Evolutionary conservation across 208 protist species (phyloP).

Genomic region (Trypanosoma conorhini): DNA sequence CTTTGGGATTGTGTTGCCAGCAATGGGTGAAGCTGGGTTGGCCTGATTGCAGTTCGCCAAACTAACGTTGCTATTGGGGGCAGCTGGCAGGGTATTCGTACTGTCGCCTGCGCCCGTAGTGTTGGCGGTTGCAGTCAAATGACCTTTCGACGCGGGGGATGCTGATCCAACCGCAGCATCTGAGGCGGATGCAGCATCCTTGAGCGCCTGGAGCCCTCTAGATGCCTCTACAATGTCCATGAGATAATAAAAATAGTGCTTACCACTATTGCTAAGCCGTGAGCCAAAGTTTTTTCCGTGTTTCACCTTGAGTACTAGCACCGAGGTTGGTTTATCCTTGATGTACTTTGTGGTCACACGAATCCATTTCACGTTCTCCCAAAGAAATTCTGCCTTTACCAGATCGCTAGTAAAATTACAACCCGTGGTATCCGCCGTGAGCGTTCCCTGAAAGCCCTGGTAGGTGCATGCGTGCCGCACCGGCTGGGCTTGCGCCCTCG

Average conservation of each 20-base stretch:
- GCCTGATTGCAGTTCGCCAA: background rate
- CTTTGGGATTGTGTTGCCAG: background rate
- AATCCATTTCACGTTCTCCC: slow-evolving; percentile 64
- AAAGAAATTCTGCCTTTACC: slow-evolving; percentile 58
- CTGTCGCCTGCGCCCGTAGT: background rate
- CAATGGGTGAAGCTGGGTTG: background rate
- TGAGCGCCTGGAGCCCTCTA: slow-evolving; percentile 34
- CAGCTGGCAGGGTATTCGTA: background rate
- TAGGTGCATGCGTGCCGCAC: slow-evolving; percentile 56
- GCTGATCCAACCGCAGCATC: background rate
- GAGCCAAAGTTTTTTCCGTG: slow-evolving; percentile 16
- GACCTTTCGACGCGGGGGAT: background rate
- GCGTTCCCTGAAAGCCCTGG: slow-evolving; percentile 62
- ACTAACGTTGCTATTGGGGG: background rate
- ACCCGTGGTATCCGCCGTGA: slow-evolving; percentile 44
- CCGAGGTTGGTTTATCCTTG: slow-evolving; percentile 65
- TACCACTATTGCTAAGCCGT: slow-evolving; percentile 24
- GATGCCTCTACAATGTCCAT: slow-evolving; percentile 71
- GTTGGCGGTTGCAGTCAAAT: background rate
- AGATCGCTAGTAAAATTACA: slow-evolving; percentile 61
- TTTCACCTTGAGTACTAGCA: slow-evolving; percentile 54
- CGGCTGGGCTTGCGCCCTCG: background rate
- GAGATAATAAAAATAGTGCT: slow-evolving; percentile 82
- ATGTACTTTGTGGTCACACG: slow-evolving; percentile 70
- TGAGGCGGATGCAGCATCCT: background rate